Evolutionary conservation across 129 eudicot species (phyloP).

Genomic region (Chrysanthemum seticuspe): DNA sequence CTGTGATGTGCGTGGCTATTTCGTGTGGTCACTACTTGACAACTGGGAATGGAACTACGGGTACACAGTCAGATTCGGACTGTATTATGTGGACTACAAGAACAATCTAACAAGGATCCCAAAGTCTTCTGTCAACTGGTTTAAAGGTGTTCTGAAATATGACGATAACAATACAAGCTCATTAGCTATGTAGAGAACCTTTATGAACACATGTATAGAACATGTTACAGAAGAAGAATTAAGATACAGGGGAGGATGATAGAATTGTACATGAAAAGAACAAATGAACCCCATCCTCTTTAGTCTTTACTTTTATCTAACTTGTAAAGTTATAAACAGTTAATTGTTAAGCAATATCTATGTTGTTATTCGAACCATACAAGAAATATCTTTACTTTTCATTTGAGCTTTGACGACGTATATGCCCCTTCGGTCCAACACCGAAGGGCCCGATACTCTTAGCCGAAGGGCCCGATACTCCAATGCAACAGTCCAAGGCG

Average conservation of each 20-base stretch:
- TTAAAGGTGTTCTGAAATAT: constrained; percentile 44
- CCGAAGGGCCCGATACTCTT: too few species aligned
- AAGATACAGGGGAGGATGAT: background rate
- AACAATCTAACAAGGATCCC: constrained; percentile 92
- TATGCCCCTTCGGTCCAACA: too few species aligned
- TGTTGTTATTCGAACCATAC: too few species aligned
- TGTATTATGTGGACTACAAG: constrained; percentile 88
- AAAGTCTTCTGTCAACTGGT: constrained; percentile 84
- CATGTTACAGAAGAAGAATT: background rate
- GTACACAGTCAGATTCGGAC: constrained; percentile 75
- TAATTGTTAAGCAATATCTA: too few species aligned
- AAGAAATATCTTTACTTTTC: too few species aligned
- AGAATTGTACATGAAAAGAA: background rate
- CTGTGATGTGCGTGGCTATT: constrained; percentile 83
- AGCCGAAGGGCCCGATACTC: too few species aligned
- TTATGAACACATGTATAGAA: background rate
- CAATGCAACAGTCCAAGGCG: too few species aligned
- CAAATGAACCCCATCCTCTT: background rate
- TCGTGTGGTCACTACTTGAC: constrained; percentile 92
- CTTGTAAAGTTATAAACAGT: background rate
- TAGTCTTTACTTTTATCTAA: background rate
- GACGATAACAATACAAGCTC: constrained; percentile 18
- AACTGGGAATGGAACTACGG: constrained; percentile 99
- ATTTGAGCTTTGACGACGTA: too few species aligned
- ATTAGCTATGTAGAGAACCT: background rate